phyloP scores from a whole-genome alignment of 2,329 filamentous ascomycete species.

The Fusarium buxicola region DNA sequence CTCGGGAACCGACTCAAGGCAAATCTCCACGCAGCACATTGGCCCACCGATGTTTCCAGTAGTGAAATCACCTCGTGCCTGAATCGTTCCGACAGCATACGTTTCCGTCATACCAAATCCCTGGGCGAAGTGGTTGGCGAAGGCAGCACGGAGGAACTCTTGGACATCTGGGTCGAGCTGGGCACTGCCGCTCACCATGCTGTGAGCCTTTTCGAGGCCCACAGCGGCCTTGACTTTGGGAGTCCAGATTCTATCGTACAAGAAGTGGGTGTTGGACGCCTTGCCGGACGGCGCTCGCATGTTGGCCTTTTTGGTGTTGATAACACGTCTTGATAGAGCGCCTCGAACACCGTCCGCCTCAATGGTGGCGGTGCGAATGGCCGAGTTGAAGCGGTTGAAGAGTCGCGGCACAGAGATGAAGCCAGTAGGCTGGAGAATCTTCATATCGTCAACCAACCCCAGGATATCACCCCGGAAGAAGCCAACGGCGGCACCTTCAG shows the following conservation, averaged over 20 bases:
- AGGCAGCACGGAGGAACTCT: constrained; percentile 86
- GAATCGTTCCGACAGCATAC: constrained; percentile 80
- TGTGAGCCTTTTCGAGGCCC: constrained; percentile 78
- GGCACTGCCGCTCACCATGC: constrained; percentile 89
- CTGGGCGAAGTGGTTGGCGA: constrained; percentile 82
- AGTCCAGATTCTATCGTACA: constrained; percentile 91
- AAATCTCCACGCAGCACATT: constrained; percentile 75
- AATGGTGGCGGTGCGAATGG: constrained; percentile 82
- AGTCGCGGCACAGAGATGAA: constrained; percentile 92
- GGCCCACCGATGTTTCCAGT: constrained; percentile 86
- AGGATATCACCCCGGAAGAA: constrained; percentile 95
- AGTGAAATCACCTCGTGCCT: constrained; percentile 76
- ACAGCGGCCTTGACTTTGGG: constrained; percentile 87
- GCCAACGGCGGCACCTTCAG: constrained; percentile 79
- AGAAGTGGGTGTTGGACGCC: constrained; percentile 80
- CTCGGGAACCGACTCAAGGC: constrained; percentile 88
- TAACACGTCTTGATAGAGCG: constrained; percentile 80
- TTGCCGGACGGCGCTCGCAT: constrained; percentile 78
- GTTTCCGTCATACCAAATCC: constrained; percentile 96
- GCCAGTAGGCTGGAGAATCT: constrained; percentile 82
- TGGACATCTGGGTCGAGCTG: constrained; percentile 91
- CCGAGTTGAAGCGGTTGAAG: constrained; percentile 89
- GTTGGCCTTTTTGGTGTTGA: constrained; percentile 82
- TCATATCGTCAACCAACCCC: constrained; percentile 90
- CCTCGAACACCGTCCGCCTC: constrained; percentile 85